Evolutionary conservation across 2,329 filamentous ascomycete genomes (phyloP).

Genomic region (Aspergillus sp.): DNA sequence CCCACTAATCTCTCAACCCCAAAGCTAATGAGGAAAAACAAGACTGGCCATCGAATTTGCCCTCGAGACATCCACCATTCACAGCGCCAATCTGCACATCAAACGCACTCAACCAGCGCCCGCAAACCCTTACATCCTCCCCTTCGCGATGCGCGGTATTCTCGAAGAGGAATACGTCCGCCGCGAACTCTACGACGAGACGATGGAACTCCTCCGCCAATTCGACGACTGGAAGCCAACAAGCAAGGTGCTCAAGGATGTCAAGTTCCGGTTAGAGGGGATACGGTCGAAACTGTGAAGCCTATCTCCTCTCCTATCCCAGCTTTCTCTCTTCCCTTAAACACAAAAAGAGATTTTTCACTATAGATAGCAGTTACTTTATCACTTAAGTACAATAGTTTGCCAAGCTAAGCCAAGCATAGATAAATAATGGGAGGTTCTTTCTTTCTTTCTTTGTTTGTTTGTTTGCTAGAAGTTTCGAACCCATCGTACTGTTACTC

Average conservation of each 20-base stretch:
- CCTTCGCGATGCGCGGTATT: constrained; percentile 92
- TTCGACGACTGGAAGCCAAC: constrained; percentile 93
- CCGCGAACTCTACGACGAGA: constrained; percentile 75
- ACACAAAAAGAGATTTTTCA: neutral
- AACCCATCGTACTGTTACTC: too few relatives aligned
- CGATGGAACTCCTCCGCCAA: constrained; percentile 73
- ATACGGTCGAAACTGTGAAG: constrained; percentile 76
- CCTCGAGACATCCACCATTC: constrained; percentile 66
- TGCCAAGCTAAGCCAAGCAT: too few relatives aligned
- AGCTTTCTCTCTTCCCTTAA: neutral
- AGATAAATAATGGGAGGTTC: too few relatives aligned
- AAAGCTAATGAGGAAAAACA: neutral
- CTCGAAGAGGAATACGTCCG: constrained; percentile 90
- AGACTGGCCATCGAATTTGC: constrained; percentile 71
- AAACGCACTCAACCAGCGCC: constrained; percentile 48
- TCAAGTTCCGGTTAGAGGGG: constrained; percentile 90
- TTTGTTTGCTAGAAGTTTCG: too few relatives aligned
- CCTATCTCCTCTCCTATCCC: too few relatives aligned
- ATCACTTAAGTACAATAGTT: too few relatives aligned
- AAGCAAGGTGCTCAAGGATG: constrained; percentile 90
- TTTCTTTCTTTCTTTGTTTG: too few relatives aligned
- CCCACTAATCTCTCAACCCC: neutral
- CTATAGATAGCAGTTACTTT: neutral
- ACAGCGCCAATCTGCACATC: constrained; percentile 52
- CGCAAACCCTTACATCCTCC: constrained; percentile 84